Conservation (phyloP, 225 moss, liverwort and hornwort species). For the Physcomitrellopsis africana region DNA sequence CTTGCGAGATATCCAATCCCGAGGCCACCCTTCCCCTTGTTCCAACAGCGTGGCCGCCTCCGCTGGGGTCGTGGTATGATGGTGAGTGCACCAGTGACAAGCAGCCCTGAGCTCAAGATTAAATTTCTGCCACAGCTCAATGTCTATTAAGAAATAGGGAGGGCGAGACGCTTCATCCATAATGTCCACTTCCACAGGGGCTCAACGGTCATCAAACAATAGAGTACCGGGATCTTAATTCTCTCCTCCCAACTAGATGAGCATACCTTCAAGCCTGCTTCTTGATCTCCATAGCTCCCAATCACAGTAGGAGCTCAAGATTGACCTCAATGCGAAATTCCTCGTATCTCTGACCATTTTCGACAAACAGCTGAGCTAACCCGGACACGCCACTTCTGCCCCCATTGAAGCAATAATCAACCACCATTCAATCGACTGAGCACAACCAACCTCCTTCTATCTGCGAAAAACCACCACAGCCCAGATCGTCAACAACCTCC, state of each 20-base stretch:
- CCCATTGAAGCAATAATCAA: conserved; percentile 20
- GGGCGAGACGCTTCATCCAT: conserved; percentile 66
- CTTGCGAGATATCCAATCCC: conserved; percentile 74
- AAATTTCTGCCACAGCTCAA: conserved; percentile 73
- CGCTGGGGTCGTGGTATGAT: conserved; percentile 75
- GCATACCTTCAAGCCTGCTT: neutral
- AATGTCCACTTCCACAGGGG: neutral
- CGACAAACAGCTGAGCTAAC: neutral
- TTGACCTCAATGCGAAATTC: neutral
- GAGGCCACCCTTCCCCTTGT: conserved; percentile 66
- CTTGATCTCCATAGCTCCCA: neutral
- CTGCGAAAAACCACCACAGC: conserved; percentile 20
- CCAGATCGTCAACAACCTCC: conserved; percentile 27
- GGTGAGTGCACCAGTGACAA: conserved; percentile 78
- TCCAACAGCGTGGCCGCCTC: conserved; percentile 78
- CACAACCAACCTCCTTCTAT: conserved; percentile 19
- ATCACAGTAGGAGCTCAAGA: too few species aligned
- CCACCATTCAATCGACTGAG: too few species aligned
- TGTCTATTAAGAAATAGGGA: conserved; percentile 68
- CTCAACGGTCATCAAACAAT: neutral
- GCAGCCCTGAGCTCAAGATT: conserved; percentile 72
- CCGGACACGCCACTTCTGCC: conserved; percentile 28
- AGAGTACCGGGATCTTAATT: neutral
- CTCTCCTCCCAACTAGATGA: conserved; percentile 5
- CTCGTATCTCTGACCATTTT: neutral